Percentiles rank a stretch among this genome's conserved stretches.
These are phyloP conservation scores for Vicia sativa DNA, from an alignment of 306 rosid species.

Conservation along the genomic window DNA sequence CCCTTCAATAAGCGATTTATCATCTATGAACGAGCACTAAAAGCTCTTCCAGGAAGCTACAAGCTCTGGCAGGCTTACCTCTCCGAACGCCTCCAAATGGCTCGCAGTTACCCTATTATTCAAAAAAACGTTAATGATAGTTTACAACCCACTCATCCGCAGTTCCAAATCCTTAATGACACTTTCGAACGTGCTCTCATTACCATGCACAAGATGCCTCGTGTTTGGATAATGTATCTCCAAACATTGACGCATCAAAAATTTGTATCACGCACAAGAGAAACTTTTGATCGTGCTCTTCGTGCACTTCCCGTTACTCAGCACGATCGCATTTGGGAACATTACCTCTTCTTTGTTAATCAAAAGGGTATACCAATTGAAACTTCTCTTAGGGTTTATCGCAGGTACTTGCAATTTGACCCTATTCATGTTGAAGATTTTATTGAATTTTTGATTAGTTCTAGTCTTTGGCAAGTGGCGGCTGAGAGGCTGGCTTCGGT, in stretches of 20 bases:
- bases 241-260: constrained; percentile 68
- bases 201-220: constrained; percentile 95
- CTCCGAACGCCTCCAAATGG: constrained; percentile 82
- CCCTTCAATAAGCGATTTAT: constrained; percentile 75
- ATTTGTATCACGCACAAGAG: constrained; percentile 56
- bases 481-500: constrained; percentile 85
- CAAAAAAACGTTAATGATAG: too few species aligned
- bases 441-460: constrained; percentile 72
- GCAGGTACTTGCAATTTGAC: constrained; percentile 85
- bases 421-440: constrained; percentile 87
- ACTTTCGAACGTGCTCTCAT: constrained; percentile 91
- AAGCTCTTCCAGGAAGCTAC: constrained; percentile 90
- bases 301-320: constrained; percentile 89
- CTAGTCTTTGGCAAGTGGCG: constrained; percentile 86
- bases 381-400: constrained; percentile 83
- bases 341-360: constrained; percentile 71
- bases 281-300: constrained; percentile 81
- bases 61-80: constrained; percentile 95
- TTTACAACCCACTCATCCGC: constrained; percentile 72
- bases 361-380: constrained; percentile 84
- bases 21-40: constrained; percentile 85
- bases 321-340: constrained; percentile 95
- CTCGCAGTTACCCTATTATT: constrained; percentile 64
- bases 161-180: constrained; percentile 67
- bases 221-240: constrained; percentile 84